A percentile compares a stretch with the other conserved stretches of the same genome.
phyloP scores from a whole-genome alignment of 352 stramenopile genomes.

The Globisporangium acanthophoron region DNA sequence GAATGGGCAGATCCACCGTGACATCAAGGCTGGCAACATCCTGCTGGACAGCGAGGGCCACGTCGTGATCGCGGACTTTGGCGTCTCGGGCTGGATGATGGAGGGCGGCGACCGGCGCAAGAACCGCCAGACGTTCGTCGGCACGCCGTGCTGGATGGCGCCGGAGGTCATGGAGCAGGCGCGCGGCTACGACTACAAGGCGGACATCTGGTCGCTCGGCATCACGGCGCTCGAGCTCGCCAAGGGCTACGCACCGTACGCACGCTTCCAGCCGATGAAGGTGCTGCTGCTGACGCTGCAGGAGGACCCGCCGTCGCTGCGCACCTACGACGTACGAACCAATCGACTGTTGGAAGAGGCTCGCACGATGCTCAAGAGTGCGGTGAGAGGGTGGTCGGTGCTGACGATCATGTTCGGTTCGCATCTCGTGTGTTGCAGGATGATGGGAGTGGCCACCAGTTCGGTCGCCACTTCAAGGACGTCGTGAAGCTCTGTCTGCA shows the following conservation, averaged over 20 bases:
- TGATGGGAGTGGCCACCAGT: constrained; percentile 77
- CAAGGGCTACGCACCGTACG: constrained; percentile 98
- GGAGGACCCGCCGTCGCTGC: constrained; percentile 92
- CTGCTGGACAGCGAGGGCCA: constrained; percentile 91
- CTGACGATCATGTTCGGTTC: neutral
- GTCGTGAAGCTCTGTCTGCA: constrained; percentile 87
- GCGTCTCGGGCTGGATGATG: constrained; percentile 98
- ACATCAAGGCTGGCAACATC: constrained; percentile 99
- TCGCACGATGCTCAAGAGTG: neutral
- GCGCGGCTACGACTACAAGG: constrained; percentile 93
- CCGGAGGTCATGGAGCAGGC: constrained; percentile 91
- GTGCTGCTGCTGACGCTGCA: constrained; percentile 96
- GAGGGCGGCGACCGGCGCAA: constrained; percentile 91
- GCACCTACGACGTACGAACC: constrained; percentile 75
- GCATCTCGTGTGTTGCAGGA: constrained; percentile 30
- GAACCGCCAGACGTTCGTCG: constrained; percentile 97
- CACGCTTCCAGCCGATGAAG: constrained; percentile 98
- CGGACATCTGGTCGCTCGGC: constrained; percentile 99
- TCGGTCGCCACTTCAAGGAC: constrained; percentile 84
- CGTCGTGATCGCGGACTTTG: constrained; percentile 98
- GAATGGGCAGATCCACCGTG: constrained; percentile 97
- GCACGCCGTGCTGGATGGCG: constrained; percentile 97
- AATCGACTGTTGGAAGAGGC: neutral
- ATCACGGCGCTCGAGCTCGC: constrained; percentile 98
- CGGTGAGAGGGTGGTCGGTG: neutral